These are phyloP conservation scores for Zalaria sp. DNA, from an alignment of 2,329 filamentous ascomycete genomes.

Conservation along the genomic window DNA sequence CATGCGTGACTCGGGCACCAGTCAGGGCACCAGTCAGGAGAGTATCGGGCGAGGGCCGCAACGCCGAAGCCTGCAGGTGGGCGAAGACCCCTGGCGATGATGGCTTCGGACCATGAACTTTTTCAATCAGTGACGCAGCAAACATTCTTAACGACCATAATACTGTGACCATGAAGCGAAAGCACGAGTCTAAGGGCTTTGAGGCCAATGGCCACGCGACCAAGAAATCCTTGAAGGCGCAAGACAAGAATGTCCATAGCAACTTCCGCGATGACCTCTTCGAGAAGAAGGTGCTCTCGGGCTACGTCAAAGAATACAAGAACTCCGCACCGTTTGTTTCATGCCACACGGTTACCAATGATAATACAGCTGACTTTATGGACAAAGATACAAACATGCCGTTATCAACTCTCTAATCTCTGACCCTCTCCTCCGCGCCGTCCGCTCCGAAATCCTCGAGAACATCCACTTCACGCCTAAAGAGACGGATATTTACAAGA, in stretches of 20 bases:
- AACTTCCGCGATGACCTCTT: constrained; percentile 56
- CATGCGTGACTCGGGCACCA: no score
- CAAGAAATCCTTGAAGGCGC: constrained; percentile 17
- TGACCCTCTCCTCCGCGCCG: constrained; percentile 66
- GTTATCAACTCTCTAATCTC: constrained; percentile 75
- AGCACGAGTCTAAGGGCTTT: constrained; percentile 16
- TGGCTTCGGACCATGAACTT: no score
- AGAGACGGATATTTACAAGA: constrained; percentile 99
- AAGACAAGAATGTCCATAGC: constrained; percentile 25
- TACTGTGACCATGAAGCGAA: constrained; percentile 22
- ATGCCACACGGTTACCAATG: constrained; percentile 4
- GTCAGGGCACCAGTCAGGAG: no score
- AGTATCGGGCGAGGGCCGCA: no score
- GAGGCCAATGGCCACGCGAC: constrained; percentile 17
- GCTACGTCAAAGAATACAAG: constrained; percentile 50
- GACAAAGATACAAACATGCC: constrained; percentile 66
- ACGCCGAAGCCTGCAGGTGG: no score
- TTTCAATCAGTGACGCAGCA: no score
- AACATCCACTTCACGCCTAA: constrained; percentile 95
- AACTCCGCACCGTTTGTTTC: constrained; percentile 38
- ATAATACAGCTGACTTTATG: neutral
- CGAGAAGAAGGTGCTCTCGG: constrained; percentile 40
- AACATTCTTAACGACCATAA: no score
- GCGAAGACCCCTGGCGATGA: no score
- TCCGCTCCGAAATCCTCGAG: constrained; percentile 72